These are phyloP conservation scores for Picochlorum sp. DNA, from an alignment of 139 green algal species.

Conservation along the genomic window DNA sequence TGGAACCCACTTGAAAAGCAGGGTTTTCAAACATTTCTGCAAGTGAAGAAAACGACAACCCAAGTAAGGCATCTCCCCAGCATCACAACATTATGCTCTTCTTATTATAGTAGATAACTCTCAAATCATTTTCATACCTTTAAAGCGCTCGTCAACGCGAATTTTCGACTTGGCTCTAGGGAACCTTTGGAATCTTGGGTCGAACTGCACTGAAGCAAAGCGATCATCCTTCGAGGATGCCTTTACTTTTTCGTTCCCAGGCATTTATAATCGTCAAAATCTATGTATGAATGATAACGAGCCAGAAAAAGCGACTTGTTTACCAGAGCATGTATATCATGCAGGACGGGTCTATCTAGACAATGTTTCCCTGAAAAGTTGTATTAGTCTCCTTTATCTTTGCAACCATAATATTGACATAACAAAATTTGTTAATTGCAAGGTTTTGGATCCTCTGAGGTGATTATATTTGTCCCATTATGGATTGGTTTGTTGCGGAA, in stretches of 20 bases:
- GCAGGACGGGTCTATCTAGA: too few species aligned
- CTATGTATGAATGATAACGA: too few species aligned
- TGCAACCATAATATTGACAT: too few species aligned
- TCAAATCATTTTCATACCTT: conserved; percentile 22
- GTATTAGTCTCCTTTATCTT: too few species aligned
- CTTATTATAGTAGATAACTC: not conserved
- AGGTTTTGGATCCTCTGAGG: too few species aligned
- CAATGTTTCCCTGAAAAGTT: too few species aligned
- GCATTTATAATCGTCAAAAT: too few species aligned
- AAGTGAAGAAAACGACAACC: not conserved
- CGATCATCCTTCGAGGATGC: conserved; percentile 34
- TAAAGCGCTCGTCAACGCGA: conserved; percentile 79
- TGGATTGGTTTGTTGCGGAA: too few species aligned
- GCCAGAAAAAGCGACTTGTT: too few species aligned
- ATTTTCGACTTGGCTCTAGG: conserved; percentile 57
- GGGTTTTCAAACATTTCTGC: conserved; percentile 79
- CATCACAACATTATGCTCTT: not conserved
- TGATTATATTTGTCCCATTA: too few species aligned
- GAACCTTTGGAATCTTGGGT: conserved; percentile 79
- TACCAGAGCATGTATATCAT: too few species aligned
- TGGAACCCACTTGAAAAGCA: conserved; percentile 38
- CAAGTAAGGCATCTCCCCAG: not conserved
- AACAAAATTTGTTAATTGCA: too few species aligned
- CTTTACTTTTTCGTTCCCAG: conserved; percentile 3
- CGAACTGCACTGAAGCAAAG: conserved; percentile 64